Conservation (phyloP, 768 basidiomycete genomes). For the Pisolithus tinctorius region DNA sequence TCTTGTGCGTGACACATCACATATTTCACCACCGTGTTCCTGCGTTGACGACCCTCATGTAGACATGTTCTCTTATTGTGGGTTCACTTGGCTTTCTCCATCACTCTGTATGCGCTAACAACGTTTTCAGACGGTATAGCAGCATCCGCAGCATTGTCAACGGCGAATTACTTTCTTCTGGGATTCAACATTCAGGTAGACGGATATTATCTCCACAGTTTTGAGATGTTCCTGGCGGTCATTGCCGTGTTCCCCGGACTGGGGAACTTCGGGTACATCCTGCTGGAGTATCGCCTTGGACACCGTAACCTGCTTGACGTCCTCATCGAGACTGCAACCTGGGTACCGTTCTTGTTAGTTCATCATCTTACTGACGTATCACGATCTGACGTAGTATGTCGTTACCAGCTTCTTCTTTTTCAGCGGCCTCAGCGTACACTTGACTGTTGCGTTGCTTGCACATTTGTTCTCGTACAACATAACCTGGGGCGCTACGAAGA, state of each 20-base stretch:
- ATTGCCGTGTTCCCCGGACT: conserved; percentile 69
- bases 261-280: conserved; percentile 64
- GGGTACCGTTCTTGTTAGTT: conserved; percentile 33
- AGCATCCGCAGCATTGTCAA: conserved; percentile 53
- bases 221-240: conserved; percentile 75
- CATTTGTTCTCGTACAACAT: conserved; percentile 56
- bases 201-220: conserved; percentile 70
- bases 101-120: not conserved
- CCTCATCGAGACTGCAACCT: conserved; percentile 20
- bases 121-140: conserved; percentile 46
- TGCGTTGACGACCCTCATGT: not conserved
- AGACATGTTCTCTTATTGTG: conserved; percentile 51
- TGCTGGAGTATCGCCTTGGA: conserved; percentile 72
- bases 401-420: conserved; percentile 41
- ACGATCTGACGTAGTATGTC: not conserved
- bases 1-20: conserved; percentile 32
- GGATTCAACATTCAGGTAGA: conserved; percentile 70
- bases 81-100: conserved; percentile 10
- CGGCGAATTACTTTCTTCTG: conserved; percentile 70
- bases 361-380: no score
- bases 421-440: conserved; percentile 47
- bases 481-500: conserved; percentile 56
- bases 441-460: conserved; percentile 45
- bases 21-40: not conserved
- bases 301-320: conserved; percentile 18